Conservation (phyloP, 2,329 filamentous ascomycete genomes). For the Periconia sp. region DNA sequence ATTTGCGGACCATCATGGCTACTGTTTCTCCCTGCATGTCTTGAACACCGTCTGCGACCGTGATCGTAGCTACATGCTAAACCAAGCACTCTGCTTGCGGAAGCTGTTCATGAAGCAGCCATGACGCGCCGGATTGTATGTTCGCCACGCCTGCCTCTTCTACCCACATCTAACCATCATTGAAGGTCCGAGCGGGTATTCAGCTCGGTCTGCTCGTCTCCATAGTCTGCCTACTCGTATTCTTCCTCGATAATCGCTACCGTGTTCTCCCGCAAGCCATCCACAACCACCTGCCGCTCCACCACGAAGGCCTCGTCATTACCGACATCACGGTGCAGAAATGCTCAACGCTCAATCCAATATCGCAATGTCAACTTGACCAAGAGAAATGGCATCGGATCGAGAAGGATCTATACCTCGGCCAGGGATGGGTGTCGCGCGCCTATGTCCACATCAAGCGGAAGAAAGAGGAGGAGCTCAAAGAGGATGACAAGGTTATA, state of each 20-base stretch:
- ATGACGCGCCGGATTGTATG: conserved; percentile 50
- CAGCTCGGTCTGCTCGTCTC: conserved; percentile 73
- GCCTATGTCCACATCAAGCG: conserved; percentile 83
- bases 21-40: conserved; percentile 2
- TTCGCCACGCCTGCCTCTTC: conserved; percentile 2
- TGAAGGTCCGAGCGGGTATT: conserved; percentile 66
- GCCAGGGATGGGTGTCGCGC: conserved; percentile 72
- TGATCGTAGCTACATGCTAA: conserved; percentile 4
- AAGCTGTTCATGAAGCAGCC: conserved; percentile 16
- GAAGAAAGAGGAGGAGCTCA: conserved; percentile 85
- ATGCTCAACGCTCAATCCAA: conserved; percentile 75
- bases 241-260: conserved; percentile 88
- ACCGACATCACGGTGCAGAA: conserved; percentile 82
- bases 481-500: conserved; percentile 75
- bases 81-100: conserved; percentile 14
- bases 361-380: conserved; percentile 79
- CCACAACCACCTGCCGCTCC: conserved; percentile 81
- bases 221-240: conserved; percentile 70
- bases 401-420: conserved; percentile 87
- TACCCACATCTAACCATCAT: conserved; percentile 15
- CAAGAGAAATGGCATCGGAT: conserved; percentile 77
- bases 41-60: conserved; percentile 5
- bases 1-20: conserved; percentile 21
- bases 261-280: conserved; percentile 83
- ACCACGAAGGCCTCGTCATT: conserved; percentile 83